Evolutionary conservation across 208 protist species (phyloP), one percentile per base, ranked within the genome.

Genomic region (Acanthamoeba castellanii): DNA sequence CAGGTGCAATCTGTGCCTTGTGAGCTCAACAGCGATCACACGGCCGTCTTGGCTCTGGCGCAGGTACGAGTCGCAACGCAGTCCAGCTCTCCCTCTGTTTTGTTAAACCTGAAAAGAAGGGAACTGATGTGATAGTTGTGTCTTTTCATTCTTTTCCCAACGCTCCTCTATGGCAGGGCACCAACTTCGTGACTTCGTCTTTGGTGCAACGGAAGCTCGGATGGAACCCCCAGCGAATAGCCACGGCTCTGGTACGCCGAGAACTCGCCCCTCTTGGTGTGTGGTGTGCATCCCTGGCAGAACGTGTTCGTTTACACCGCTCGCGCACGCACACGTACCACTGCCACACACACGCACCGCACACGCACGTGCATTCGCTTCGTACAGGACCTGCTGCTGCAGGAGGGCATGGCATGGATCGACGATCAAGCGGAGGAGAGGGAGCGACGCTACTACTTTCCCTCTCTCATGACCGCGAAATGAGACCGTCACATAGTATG

Each of bases 21-120:
- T 50, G 97, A 98, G 74, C 64, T 98, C 18, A 97, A 94, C 27
- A 72, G 78, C 30, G 97, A 98, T 91, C 96, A 98, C n/a, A 96
- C 95, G 0, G 55, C 81, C 30, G 72, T 98, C 22, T 37, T 98
- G 11, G 30, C 81, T 16, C 16, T 95, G 34, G 84, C 96, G 37
- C 94, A 97, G 91, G 78, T 85, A 30, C 68, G 37, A 3, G 47
- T 55, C 14, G 50, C 50, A 11, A 6, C 13, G 11, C 70, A 37
- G 8, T 30, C 2, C 70, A 45, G 27, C 34, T 22, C 8, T 20
- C 70, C 16, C 59, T 25, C n/a, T 55, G 50, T 9, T 55, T 0
- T 0, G 47, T 11, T 4, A 52, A 42, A 42, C 37, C 3, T 55
- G 50, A 55, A 6, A 42, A 42, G 37, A 42, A 3, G 37, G 37